phyloP scores from a whole-genome alignment of 345 rosid species.

The Eucalyptus marginata region DNA sequence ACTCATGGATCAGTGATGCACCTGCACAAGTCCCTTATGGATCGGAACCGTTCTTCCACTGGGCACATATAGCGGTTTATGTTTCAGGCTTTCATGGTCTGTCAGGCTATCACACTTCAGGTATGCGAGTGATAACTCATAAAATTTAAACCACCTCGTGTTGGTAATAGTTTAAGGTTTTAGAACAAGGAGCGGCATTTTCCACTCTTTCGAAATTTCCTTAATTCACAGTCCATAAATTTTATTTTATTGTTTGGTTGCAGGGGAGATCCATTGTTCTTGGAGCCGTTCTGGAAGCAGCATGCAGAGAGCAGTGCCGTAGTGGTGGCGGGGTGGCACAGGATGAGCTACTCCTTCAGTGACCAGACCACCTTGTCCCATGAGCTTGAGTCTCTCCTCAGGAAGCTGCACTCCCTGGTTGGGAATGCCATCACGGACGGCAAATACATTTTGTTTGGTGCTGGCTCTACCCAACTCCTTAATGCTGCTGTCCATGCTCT shows the following conservation, averaged over 20 bases:
- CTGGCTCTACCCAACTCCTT: constrained; percentile 59
- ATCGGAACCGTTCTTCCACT: neutral
- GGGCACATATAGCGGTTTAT: neutral
- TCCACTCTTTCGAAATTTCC: neutral
- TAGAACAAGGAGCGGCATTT: neutral
- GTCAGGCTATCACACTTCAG: neutral
- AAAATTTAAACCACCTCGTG: neutral
- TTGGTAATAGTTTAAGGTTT: neutral
- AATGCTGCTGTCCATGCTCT: constrained; percentile 54
- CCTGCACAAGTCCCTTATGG: neutral
- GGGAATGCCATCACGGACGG: constrained; percentile 50
- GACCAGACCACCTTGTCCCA: constrained; percentile 3
- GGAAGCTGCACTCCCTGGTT: constrained; percentile 26
- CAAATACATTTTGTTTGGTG: constrained; percentile 38
- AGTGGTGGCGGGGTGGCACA: constrained; percentile 49
- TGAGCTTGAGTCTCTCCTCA: constrained; percentile 34
- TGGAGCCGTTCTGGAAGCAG: constrained; percentile 47
- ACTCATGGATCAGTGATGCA: neutral
- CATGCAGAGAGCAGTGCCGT: constrained; percentile 36
- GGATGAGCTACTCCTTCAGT: constrained; percentile 30
- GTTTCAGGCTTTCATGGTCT: neutral
- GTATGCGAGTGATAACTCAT: neutral
- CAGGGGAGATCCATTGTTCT: constrained; percentile 55
- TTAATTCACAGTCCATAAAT: neutral
- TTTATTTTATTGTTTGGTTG: neutral